Evolutionary conservation across 2,329 filamentous ascomycete genomes (phyloP).

Genomic region (Hypomyces rosellus): DNA sequence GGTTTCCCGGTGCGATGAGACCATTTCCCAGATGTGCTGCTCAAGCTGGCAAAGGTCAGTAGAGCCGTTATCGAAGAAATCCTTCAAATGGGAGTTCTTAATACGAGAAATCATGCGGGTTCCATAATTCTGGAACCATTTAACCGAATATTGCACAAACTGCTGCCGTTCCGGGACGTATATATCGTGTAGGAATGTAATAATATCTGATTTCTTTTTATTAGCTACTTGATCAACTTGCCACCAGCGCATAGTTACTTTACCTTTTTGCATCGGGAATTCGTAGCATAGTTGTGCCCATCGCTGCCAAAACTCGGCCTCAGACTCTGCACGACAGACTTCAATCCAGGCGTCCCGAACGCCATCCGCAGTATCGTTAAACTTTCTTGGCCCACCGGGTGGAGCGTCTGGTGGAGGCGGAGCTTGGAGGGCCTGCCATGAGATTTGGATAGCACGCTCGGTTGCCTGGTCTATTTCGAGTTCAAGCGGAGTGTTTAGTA

Average conservation of each 20-base stretch:
- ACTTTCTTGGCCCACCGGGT: background rate
- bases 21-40: slow-evolving; percentile 3
- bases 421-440: background rate
- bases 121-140: slow-evolving; percentile 1
- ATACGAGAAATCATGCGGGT: background rate
- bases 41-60: slow-evolving; percentile 3
- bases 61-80: slow-evolving; percentile 1
- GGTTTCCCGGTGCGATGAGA: background rate
- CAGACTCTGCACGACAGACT: background rate
- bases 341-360: background rate
- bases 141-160: background rate
- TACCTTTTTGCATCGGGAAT: slow-evolving; percentile 1
- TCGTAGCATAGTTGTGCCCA: slow-evolving; percentile 1
- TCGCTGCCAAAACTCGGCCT: background rate
- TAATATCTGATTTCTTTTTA: background rate
- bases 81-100: background rate
- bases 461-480: background rate
- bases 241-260: background rate
- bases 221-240: background rate
- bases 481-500: background rate
- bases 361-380: background rate
- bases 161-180: background rate
- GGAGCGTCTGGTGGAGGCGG: background rate
- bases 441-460: background rate
- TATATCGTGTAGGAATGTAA: background rate